Evolutionary conservation across 2,329 filamentous ascomycete species (phyloP).

Genomic region (Hyphodiscus sp.): DNA sequence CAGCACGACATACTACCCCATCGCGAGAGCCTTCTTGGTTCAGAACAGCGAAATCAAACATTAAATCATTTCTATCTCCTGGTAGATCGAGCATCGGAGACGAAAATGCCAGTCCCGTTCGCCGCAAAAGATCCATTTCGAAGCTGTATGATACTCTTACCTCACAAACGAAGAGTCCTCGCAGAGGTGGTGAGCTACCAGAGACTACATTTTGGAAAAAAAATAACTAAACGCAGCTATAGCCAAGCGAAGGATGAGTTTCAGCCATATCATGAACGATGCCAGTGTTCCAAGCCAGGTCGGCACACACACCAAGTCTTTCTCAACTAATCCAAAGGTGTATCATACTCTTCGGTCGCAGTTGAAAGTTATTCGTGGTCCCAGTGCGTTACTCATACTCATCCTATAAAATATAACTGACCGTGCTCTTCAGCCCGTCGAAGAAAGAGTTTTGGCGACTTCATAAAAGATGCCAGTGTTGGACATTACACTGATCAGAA

Average conservation of each 20-base stretch:
- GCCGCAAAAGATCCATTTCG: background rate
- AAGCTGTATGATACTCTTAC: background rate
- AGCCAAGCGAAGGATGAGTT: slow-evolving; percentile 19
- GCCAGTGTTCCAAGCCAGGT: no score
- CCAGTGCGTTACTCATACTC: no score
- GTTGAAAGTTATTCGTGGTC: no score
- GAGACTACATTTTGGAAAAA: background rate
- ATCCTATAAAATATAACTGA: background rate
- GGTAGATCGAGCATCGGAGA: background rate
- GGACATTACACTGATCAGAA: background rate
- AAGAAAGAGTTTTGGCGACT: no score
- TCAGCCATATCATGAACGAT: slow-evolving; percentile 15
- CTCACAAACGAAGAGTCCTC: slow-evolving; percentile 6
- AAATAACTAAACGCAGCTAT: background rate
- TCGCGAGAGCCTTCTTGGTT: background rate
- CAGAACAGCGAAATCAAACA: background rate
- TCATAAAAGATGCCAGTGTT: background rate
- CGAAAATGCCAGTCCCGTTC: background rate
- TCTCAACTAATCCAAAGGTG: no score
- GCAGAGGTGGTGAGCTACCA: background rate
- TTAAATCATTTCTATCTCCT: background rate
- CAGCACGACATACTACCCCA: background rate
- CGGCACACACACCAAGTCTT: no score
- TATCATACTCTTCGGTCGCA: no score
- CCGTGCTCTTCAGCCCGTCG: no score